phyloP scores from a whole-genome alignment of 2,329 filamentous ascomycete species.

The Talaromyces rugulosus region DNA sequence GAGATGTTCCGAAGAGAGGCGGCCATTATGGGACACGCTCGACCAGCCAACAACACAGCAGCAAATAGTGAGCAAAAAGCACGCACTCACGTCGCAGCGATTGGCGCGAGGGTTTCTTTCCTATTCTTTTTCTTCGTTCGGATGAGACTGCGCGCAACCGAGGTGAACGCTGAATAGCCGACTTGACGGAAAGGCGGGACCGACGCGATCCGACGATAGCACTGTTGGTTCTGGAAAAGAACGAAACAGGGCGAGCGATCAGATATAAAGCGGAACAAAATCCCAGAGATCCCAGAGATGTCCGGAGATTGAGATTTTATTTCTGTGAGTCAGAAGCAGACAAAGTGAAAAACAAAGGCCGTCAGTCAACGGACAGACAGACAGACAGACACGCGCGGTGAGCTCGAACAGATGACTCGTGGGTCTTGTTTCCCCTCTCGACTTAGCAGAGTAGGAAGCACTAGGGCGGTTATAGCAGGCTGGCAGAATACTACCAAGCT shows the following conservation, averaged over 20 bases:
- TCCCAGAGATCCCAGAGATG: no score
- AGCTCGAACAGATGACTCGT: not conserved
- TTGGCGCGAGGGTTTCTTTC: not conserved
- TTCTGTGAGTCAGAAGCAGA: not conserved
- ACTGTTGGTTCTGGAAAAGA: not conserved
- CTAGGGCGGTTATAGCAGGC: not conserved
- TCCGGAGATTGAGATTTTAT: not conserved
- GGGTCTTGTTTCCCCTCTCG: not conserved
- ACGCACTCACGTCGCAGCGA: not conserved
- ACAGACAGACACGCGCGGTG: not conserved
- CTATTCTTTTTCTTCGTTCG: not conserved
- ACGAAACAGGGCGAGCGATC: not conserved
- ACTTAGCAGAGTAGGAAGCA: not conserved
- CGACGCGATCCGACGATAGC: not conserved
- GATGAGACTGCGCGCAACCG: not conserved
- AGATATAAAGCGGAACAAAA: not conserved
- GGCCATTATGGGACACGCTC: not conserved
- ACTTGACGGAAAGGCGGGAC: not conserved
- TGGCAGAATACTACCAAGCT: no score
- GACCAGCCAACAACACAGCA: not conserved
- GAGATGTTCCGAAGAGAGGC: constrained; percentile 4
- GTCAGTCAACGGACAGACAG: not conserved
- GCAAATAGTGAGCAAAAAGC: not conserved
- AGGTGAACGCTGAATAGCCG: not conserved
- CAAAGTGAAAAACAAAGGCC: no score